Evolutionary conservation across 2,329 filamentous ascomycete genomes (phyloP).

Genomic region (Chaetomium olivaceum): DNA sequence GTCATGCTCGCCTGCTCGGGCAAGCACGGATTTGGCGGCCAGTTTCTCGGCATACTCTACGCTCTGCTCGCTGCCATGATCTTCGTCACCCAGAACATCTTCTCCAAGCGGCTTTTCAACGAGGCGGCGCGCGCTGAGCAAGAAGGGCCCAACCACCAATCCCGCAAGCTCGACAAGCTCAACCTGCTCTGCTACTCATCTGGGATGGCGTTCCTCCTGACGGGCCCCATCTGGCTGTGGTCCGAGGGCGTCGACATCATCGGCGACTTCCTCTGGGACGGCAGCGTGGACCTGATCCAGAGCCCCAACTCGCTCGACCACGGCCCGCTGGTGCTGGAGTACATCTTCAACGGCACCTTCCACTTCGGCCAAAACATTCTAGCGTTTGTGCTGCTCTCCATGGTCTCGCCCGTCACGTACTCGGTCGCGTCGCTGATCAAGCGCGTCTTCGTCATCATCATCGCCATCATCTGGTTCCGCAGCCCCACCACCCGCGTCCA

Average conservation of each 20-base stretch:
- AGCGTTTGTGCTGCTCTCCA: slow-evolving; percentile 86
- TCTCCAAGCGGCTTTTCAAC: slow-evolving; percentile 97
- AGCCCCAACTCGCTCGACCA: slow-evolving; percentile 71
- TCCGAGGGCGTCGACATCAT: slow-evolving; percentile 79
- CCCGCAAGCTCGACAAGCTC: slow-evolving; percentile 89
- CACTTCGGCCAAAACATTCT: slow-evolving; percentile 97
- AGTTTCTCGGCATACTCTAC: slow-evolving; percentile 86
- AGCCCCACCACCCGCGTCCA: slow-evolving; percentile 83
- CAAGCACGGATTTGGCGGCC: slow-evolving; percentile 72
- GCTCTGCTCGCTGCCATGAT: slow-evolving; percentile 88
- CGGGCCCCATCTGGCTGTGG: slow-evolving; percentile 89
- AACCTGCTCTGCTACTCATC: slow-evolving; percentile 98
- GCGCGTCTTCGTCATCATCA: slow-evolving; percentile 92
- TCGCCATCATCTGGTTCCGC: slow-evolving; percentile 95
- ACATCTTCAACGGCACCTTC: slow-evolving; percentile 94
- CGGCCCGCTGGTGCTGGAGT: slow-evolving; percentile 75
- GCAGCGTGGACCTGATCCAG: slow-evolving; percentile 64
- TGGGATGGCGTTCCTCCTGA: slow-evolving; percentile 84
- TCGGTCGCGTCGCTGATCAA: slow-evolving; percentile 96
- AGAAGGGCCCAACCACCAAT: slow-evolving; percentile 62
- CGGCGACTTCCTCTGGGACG: slow-evolving; percentile 76
- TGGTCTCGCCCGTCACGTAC: slow-evolving; percentile 95
- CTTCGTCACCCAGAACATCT: slow-evolving; percentile 98
- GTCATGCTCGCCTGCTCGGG: slow-evolving; percentile 96
- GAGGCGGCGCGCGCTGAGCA: slow-evolving; percentile 83